These are phyloP conservation scores for Colletotrichum tropicale DNA, from an alignment of 2,329 filamentous ascomycete species.

Conservation along the genomic window DNA sequence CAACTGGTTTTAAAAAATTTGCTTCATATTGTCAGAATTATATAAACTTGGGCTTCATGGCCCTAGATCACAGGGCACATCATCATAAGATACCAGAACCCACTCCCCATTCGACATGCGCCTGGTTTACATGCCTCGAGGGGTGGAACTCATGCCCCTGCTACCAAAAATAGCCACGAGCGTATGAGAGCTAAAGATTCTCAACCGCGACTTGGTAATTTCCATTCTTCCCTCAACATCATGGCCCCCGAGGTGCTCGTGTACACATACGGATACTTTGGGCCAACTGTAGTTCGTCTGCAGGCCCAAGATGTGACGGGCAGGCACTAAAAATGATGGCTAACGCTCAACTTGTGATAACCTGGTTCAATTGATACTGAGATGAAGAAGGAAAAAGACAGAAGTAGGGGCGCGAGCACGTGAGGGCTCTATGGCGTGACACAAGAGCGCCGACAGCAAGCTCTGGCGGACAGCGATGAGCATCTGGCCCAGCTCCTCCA, in stretches of 20 bases:
- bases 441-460: too few relatives aligned
- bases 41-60: rapidly evolving
- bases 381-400: too few relatives aligned
- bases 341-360: too few relatives aligned
- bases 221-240: background rate
- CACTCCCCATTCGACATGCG: background rate
- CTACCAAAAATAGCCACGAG: rapidly evolving
- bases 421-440: too few relatives aligned
- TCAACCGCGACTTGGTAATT: background rate
- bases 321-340: too few relatives aligned
- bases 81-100: background rate
- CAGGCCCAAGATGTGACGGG: too few relatives aligned
- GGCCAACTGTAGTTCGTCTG: background rate
- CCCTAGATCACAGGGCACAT: background rate
- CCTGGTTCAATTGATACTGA: too few relatives aligned
- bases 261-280: background rate
- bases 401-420: too few relatives aligned
- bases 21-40: background rate
- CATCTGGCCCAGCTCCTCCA: too few relatives aligned
- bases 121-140: background rate
- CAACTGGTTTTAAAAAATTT: rapidly evolving
- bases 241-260: background rate
- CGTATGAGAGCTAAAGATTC: background rate
- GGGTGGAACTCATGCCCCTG: too few relatives aligned
- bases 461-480: too few relatives aligned